Evolutionary conservation across 2,329 filamentous ascomycete species (phyloP).

Genomic region (Camillea tinctor): DNA sequence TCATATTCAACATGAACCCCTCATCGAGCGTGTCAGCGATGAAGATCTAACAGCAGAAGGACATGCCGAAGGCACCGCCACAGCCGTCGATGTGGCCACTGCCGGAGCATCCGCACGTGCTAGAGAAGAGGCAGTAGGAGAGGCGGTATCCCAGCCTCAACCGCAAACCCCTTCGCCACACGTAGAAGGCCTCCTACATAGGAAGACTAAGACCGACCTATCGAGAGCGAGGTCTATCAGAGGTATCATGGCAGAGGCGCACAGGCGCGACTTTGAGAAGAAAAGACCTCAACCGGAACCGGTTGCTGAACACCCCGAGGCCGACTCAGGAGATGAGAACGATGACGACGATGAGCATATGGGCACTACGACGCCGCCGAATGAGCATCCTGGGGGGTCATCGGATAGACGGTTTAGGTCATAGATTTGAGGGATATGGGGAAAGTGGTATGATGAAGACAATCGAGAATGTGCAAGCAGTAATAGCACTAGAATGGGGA

Average conservation of each 20-base stretch:
- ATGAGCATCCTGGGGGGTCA: conserved; percentile 27
- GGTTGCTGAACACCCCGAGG: conserved; percentile 30
- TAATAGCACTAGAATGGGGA: background rate
- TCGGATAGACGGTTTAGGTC: conserved; percentile 16
- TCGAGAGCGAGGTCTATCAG: conserved; percentile 41
- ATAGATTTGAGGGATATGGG: background rate
- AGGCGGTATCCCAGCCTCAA: conserved; percentile 7
- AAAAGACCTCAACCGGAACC: conserved; percentile 51
- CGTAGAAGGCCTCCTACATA: conserved; percentile 19
- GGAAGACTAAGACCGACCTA: conserved; percentile 21
- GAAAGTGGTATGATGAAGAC: conserved; percentile 6
- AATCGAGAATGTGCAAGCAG: too few relatives aligned
- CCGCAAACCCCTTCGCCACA: conserved; percentile 19
- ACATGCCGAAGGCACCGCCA: background rate
- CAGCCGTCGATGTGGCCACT: conserved; percentile 19
- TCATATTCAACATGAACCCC: conserved; percentile 47
- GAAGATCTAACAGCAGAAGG: conserved; percentile 28
- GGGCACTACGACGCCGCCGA: conserved; percentile 24
- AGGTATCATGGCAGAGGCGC: conserved; percentile 76
- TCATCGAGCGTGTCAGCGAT: conserved; percentile 42
- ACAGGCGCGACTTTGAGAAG: conserved; percentile 90
- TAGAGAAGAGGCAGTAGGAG: conserved; percentile 13
- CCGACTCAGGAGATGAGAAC: conserved; percentile 35
- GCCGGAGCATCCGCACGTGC: conserved; percentile 13
- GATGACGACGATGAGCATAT: conserved; percentile 34